Base-by-base conservation (phyloP, 306 rosid genomes). In the Hippophae rhamnoides region DNA sequence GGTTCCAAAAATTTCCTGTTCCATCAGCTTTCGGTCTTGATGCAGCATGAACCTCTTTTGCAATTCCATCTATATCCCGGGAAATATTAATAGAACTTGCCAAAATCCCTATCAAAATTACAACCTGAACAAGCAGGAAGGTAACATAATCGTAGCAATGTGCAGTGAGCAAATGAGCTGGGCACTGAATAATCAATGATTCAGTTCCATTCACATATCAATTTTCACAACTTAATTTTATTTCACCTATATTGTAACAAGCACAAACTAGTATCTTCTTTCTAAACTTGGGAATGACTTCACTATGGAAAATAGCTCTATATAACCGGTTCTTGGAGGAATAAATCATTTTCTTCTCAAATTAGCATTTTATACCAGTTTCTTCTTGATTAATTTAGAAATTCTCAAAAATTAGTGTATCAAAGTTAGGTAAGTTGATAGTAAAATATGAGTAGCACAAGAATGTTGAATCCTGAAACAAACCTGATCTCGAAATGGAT, bases 21-120 rank as follows among this genome's bases (percentile, higher is more conserved):
- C 55, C 72, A 43, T 62, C 72, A 10, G 26, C 61, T 27, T 57
- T 56, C 9, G 83, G 76, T 63, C 95, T 69, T 11, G 66, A 73
- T 2, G 89, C 95, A 76, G 82, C 12, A 27, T 89, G 97, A 58
- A 86, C 80, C 67, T 86, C 84, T 80, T 82, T 84, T 41, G 97
- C 95, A 54, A 81, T 80, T 13, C 60, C 68, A 18, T 74, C 78
- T 6, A 89, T 52, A 3, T 89, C 95, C 59, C 76, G 73, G 52
- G 85, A 84, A 61, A 89, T 82, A 57, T 86, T 93, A 13, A 44
- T 66, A 10, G 81, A 87, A 73, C 97, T 89, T 7, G 76, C 43
- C 9, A 89, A 70, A 58, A 60, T 49, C 10, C 97, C 97, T 43
- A 89, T 84, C 70, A 86, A 13, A 70, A 86, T 69, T 53, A 82